Evolutionary conservation across 768 basidiomycete species (phyloP), one percentile per base, ranked within the genome.

Genomic region (Dacryopinax primogenitus): DNA sequence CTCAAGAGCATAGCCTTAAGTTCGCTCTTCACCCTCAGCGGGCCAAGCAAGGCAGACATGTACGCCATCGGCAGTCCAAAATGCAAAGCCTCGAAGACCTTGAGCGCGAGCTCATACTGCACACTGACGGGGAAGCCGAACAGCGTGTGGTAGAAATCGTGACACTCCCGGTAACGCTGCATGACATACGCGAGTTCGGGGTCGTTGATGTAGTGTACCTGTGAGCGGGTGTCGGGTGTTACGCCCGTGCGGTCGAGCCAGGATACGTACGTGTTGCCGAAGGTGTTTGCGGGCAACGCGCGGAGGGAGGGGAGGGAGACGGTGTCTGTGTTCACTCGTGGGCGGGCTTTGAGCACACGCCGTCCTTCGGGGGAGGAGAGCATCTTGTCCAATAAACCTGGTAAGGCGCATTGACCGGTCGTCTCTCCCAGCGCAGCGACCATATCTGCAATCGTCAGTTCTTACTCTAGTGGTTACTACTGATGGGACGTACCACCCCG

Each of bases 141-240:
- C 67, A 98, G 82, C 71, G 90, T 90, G 72, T 99, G 96, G 73
- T 97, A 96, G 69, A 98, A 87, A 76, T 99, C 95, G 76, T 99
- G 96, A 68, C 89, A 95, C 77, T 99, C 94, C 28, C 95, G 87
- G 74, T 98, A 99, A 62, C 95, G 87, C 69, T 94, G 91, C 88
- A 99, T 92, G 64, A 98, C 90, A 74, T 96, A 98, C 28, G 96
- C 96, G 12, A 96, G 83, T 71, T 96, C 94, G 1, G 93, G 92
- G 71, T 97, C 92, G 72, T 88, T 84, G 65, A 98, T 87, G 72
- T 97, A 98, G 69, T 87, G 90, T 4, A 96, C 95, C 1, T 91
- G 88, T 70, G 89, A 88, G 67, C 96, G 78, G 32, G 94, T 93
- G 75, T 99, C 96, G 6, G 96, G 96, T 1, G 89, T 92, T 16